A percentile compares a stretch with the other conserved stretches of the same genome.
Evolutionary conservation across 441 rosid genomes (phyloP).

Genomic region (Pelargonium citronellum): DNA sequence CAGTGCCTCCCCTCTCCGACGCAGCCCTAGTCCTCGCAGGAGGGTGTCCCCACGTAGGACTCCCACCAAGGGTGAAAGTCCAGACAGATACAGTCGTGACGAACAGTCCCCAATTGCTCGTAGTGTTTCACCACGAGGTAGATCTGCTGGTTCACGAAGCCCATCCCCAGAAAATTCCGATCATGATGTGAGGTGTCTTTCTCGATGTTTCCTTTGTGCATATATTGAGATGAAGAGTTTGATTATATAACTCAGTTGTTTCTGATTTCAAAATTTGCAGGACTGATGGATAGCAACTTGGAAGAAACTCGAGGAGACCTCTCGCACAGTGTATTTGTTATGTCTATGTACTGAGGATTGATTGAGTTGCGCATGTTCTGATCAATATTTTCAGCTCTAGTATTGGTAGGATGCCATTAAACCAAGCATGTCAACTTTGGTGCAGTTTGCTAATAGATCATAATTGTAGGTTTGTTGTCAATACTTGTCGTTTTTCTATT

Average conservation of each 20-base stretch:
- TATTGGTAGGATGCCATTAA: no score
- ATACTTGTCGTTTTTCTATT: no score
- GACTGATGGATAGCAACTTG: background rate
- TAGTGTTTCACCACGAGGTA: constrained; percentile 39
- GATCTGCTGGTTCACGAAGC: constrained; percentile 40
- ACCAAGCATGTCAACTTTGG: no score
- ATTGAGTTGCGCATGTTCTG: no score
- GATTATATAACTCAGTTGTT: background rate
- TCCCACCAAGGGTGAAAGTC: constrained; percentile 32
- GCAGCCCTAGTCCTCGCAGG: constrained; percentile 36
- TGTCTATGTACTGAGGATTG: background rate
- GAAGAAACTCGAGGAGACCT: background rate
- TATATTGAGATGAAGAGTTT: no score
- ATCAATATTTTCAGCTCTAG: no score
- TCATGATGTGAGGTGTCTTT: constrained; percentile 32
- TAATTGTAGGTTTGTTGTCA: no score
- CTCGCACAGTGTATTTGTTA: background rate
- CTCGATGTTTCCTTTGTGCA: background rate
- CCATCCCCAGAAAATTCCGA: constrained; percentile 41
- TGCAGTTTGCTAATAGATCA: no score
- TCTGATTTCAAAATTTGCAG: background rate
- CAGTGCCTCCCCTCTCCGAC: constrained; percentile 28
- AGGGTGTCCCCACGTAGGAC: constrained; percentile 34
- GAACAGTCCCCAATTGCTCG: constrained; percentile 35
- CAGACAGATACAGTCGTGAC: constrained; percentile 32